Conservation (phyloP, 2,329 filamentous ascomycete genomes). For the Lanzia echinophila region DNA sequence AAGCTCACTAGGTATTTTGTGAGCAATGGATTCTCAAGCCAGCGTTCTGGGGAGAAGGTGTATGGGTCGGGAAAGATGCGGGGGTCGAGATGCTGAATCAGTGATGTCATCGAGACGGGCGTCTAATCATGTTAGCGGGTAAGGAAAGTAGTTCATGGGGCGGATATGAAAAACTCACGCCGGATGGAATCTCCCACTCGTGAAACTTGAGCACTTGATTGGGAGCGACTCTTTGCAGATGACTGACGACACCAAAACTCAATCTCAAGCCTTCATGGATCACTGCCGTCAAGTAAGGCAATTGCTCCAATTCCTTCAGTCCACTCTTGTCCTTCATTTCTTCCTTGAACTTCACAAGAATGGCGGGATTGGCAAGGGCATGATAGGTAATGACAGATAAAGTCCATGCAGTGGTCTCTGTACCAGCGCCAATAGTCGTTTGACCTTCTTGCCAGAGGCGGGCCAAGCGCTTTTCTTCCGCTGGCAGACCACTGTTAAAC, state of each 20-base stretch:
- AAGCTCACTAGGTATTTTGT: conserved; percentile 35
- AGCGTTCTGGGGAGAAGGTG: conserved; percentile 37
- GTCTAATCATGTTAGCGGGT: conserved; percentile 23
- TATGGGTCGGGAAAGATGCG: conserved; percentile 34
- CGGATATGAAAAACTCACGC: neutral
- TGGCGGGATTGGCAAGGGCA: conserved; percentile 30
- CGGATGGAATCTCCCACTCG: conserved; percentile 16
- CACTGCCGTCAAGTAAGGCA: conserved; percentile 29
- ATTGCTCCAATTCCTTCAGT: conserved; percentile 21
- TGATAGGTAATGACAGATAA: conserved; percentile 33
- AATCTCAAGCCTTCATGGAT: conserved; percentile 33
- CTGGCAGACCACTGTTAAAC: conserved; percentile 27
- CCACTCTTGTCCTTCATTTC: conserved; percentile 29
- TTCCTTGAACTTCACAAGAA: conserved; percentile 27
- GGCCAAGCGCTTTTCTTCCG: conserved; percentile 28
- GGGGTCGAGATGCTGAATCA: conserved; percentile 36
- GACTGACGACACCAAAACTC: conserved; percentile 26
- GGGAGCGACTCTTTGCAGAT: conserved; percentile 25
- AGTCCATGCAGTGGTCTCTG: conserved; percentile 32
- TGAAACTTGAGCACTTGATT: conserved; percentile 15
- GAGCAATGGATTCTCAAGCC: conserved; percentile 26
- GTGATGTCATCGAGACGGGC: conserved; percentile 35
- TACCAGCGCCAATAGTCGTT: conserved; percentile 32
- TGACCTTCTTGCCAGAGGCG: conserved; percentile 31
- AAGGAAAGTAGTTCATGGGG: too few relatives aligned